These are phyloP conservation scores for Aciculosporium take DNA, from an alignment of 2,329 filamentous ascomycete genomes.

Conservation along the genomic window DNA sequence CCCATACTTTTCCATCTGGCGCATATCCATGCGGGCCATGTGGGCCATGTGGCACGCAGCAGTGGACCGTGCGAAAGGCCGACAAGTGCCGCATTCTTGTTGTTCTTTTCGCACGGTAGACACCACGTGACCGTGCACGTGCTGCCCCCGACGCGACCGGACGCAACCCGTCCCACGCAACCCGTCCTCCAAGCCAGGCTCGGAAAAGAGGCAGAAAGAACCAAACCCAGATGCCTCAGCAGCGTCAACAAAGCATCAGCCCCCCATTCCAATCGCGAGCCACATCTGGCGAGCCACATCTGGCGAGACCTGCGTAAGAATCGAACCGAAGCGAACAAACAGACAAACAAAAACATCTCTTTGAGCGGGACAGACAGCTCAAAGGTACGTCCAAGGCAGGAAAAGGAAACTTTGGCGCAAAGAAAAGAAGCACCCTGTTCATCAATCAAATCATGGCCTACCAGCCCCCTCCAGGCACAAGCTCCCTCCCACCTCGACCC, in stretches of 20 bases:
- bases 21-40: too few relatives aligned
- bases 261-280: too few relatives aligned
- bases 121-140: too few relatives aligned
- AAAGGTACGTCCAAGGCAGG: conserved; percentile 32
- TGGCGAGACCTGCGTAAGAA: not conserved
- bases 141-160: too few relatives aligned
- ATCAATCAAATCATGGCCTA: conserved; percentile 86
- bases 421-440: conserved; percentile 32
- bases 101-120: too few relatives aligned
- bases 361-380: conserved; percentile 27
- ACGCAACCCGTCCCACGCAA: too few relatives aligned
- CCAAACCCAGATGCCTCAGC: not conserved
- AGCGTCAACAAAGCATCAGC: not conserved
- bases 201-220: too few relatives aligned
- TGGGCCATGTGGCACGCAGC: too few relatives aligned
- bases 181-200: too few relatives aligned
- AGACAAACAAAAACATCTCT: conserved; percentile 7
- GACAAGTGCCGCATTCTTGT: too few relatives aligned
- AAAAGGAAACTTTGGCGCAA: conserved; percentile 1
- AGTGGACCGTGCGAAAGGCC: too few relatives aligned
- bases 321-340: not conserved
- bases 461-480: conserved; percentile 65
- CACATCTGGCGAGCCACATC: not conserved
- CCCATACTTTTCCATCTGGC: too few relatives aligned
- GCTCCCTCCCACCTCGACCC: conserved; percentile 58